Evolutionary conservation across 495 filamentous ascomycete genomes (phyloP).

Genomic region (Tuber calosporum): DNA sequence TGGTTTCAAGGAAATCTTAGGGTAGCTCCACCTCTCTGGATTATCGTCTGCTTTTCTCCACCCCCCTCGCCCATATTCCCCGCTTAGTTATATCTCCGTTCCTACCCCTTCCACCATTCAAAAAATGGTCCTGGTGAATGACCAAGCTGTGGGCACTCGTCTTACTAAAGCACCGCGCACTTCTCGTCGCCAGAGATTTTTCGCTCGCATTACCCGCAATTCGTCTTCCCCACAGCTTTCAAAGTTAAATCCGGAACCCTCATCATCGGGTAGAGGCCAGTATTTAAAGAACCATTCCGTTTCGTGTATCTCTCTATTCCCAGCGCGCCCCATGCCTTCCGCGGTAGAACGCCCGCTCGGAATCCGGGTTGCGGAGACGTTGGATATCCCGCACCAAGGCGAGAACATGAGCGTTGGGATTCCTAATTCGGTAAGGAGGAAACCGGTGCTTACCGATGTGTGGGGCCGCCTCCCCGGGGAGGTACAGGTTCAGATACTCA

Average conservation of each 20-base stretch:
- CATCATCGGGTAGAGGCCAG: constrained; percentile 51
- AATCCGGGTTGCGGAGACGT: constrained; percentile 43
- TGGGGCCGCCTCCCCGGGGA: constrained; percentile 47
- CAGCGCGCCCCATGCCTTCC: constrained; percentile 52
- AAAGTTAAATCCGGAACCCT: constrained; percentile 43
- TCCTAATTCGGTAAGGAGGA: constrained; percentile 9
- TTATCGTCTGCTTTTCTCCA: neutral
- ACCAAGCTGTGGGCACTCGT: constrained; percentile 2
- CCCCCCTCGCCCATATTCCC: neutral
- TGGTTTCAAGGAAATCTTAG: neutral
- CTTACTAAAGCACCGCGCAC: constrained; percentile 9
- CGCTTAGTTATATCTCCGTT: neutral
- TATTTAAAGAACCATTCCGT: constrained; percentile 65
- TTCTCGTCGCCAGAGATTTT: constrained; percentile 57
- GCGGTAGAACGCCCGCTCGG: constrained; percentile 38
- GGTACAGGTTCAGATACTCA: constrained; percentile 69
- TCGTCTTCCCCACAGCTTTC: constrained; percentile 75
- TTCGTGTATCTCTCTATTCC: constrained; percentile 74
- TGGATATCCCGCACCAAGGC: constrained; percentile 56
- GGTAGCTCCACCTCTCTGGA: constrained; percentile 5
- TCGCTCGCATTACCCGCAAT: constrained; percentile 78
- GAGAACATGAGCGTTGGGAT: constrained; percentile 16
- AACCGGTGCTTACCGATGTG: constrained; percentile 8
- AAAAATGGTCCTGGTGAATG: constrained; percentile 3
- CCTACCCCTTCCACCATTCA: neutral